Conservation (phyloP, 108 stramenopile species). For the Discostella stelligeroides region DNA sequence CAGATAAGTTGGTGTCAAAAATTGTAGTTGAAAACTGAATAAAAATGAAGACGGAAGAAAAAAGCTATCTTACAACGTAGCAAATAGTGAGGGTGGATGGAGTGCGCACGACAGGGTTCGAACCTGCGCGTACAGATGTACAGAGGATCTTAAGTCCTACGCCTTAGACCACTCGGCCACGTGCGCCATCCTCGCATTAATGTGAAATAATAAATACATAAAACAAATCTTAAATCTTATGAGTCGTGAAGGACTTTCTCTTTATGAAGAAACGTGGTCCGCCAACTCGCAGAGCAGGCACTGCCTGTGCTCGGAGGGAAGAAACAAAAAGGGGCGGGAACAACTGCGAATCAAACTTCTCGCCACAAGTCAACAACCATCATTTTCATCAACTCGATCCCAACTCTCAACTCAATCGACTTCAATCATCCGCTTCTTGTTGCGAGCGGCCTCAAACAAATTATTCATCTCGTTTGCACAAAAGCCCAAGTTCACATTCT, state of each 20-base stretch:
- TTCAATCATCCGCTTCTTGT: background rate
- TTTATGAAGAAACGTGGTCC: too few species aligned
- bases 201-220: background rate
- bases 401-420: background rate
- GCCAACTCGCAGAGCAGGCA: too few species aligned
- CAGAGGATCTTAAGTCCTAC: slow-evolving; percentile 37
- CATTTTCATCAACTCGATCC: background rate
- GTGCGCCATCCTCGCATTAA: background rate
- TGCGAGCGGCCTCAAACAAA: too few species aligned
- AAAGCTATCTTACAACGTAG: too few species aligned
- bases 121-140: slow-evolving; percentile 32
- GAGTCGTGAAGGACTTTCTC: too few species aligned
- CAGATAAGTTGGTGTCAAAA: too few species aligned
- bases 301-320: too few species aligned
- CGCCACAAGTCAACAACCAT: slow-evolving; percentile 4
- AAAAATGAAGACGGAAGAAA: too few species aligned
- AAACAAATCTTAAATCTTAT: background rate
- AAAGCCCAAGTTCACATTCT: background rate
- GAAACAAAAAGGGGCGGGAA: too few species aligned
- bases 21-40: too few species aligned
- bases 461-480: background rate
- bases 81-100: too few species aligned
- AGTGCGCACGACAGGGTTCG: slow-evolving; percentile 34
- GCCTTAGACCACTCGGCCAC: slow-evolving; percentile 41
- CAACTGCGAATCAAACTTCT: slow-evolving; percentile 17